These are phyloP conservation scores for Sordariomycetes sp. DNA, from an alignment of 2,329 filamentous ascomycete genomes.

Conservation along the genomic window DNA sequence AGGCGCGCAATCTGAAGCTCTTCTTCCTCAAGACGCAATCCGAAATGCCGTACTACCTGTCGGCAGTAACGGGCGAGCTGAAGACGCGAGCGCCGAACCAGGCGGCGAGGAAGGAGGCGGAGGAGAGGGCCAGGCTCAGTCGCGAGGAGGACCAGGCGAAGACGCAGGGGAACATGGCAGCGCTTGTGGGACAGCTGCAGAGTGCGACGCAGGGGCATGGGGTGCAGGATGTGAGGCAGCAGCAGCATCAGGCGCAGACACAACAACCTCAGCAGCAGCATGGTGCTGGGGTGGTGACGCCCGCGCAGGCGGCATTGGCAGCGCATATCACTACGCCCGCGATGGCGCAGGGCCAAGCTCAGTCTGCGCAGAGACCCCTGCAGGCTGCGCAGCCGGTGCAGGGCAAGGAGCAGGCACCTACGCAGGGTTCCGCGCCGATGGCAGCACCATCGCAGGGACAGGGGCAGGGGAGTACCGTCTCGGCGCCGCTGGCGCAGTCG, in stretches of 20 bases:
- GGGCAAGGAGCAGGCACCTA: background rate
- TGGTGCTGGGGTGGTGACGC: conserved; percentile 11
- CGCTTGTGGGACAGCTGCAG: conserved; percentile 37
- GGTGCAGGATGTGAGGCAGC: background rate
- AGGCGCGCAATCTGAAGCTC: conserved; percentile 77
- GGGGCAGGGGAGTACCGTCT: background rate
- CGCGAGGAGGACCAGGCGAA: conserved; percentile 47
- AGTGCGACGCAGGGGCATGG: conserved; percentile 12
- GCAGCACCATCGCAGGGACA: background rate
- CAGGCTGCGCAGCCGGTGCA: conserved; percentile 1
- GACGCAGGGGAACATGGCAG: conserved; percentile 42
- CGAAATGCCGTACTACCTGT: conserved; percentile 78
- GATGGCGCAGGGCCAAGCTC: conserved; percentile 4
- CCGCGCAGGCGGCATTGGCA: conserved; percentile 8
- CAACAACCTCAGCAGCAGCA: conserved; percentile 11
- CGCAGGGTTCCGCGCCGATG: background rate
- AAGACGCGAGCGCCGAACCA: conserved; percentile 72
- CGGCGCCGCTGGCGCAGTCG: background rate
- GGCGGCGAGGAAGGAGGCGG: conserved; percentile 55
- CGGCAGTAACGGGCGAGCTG: conserved; percentile 79
- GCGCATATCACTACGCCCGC: conserved; percentile 4
- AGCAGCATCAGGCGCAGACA: conserved; percentile 9
- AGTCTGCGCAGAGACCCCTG: conserved; percentile 2
- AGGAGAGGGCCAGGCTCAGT: conserved; percentile 45
- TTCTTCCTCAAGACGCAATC: conserved; percentile 88